A percentile compares a stretch with the other conserved stretches of the same genome.
phyloP scores from a whole-genome alignment of 1,284 basidiomycete species.

The Cronartium ribicola region DNA sequence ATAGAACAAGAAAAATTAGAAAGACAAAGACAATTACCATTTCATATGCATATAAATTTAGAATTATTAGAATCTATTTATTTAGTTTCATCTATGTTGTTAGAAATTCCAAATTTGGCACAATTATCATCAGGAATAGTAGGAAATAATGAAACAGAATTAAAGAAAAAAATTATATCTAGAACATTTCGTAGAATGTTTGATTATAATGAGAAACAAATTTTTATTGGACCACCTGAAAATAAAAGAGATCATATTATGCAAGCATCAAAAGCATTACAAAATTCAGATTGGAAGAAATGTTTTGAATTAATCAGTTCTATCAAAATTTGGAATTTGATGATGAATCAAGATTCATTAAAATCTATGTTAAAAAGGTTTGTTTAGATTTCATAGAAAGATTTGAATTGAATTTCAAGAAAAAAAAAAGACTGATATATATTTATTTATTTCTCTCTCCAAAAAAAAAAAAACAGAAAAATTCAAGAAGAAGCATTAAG shows the following conservation, averaged over 20 bases:
- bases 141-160: constrained; percentile 83
- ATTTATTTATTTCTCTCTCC: no score
- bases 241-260: constrained; percentile 98
- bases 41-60: constrained; percentile 99
- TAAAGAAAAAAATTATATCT: constrained; percentile 69
- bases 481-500: constrained; percentile 97
- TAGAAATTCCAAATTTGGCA: constrained; percentile 92
- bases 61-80: constrained; percentile 96
- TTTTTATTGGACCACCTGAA: constrained; percentile 97
- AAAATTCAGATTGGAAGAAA: constrained; percentile 94
- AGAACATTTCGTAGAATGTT: constrained; percentile 92
- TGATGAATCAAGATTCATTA: constrained; percentile 81
- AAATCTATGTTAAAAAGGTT: constrained; percentile 91
- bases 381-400: constrained; percentile 53
- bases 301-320: constrained; percentile 86
- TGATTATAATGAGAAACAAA: constrained; percentile 95
- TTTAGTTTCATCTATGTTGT: constrained; percentile 95
- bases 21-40: constrained; percentile 89
- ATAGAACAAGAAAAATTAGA: constrained; percentile 97
- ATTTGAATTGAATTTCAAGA: constrained; percentile 46
- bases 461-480: constrained; percentile 58
- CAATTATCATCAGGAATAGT: constrained; percentile 53
- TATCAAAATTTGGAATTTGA: constrained; percentile 96
- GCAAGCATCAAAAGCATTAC: constrained; percentile 95
- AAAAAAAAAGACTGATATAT: background rate